A percentile compares a stretch with the other conserved stretches of the same genome.
Conservation (phyloP, 768 basidiomycete genomes). For the Rubroboletus pulcherrimus region DNA sequence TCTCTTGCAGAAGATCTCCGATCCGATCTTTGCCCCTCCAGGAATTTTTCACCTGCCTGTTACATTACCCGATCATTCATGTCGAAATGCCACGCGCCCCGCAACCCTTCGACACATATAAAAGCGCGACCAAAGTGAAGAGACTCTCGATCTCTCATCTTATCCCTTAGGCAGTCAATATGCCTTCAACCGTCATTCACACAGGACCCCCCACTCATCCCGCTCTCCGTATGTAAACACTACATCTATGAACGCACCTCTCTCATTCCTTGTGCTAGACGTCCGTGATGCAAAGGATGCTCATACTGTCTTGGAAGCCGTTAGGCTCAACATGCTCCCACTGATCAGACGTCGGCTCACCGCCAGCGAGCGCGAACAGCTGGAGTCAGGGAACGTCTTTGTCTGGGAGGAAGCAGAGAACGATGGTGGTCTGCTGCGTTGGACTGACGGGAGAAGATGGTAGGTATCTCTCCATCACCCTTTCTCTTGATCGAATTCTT, state of each 20-base stretch:
- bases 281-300: conserved; percentile 79
- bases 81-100: conserved; percentile 15
- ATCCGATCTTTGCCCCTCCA: conserved; percentile 19
- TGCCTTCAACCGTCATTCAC: conserved; percentile 17
- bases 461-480: conserved; percentile 23
- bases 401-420: conserved; percentile 84
- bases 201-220: conserved; percentile 30
- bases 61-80: conserved; percentile 18
- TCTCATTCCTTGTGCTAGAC: conserved; percentile 39
- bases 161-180: conserved; percentile 3
- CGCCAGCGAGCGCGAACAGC: conserved; percentile 63
- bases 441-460: conserved; percentile 84
- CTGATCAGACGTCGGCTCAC: conserved; percentile 69
- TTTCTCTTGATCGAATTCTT: conserved; percentile 1
- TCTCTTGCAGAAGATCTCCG: conserved; percentile 18
- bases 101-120: conserved; percentile 21
- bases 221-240: conserved; percentile 25
- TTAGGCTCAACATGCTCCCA: conserved; percentile 64
- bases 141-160: conserved; percentile 4
- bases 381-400: conserved; percentile 72
- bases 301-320: conserved; percentile 72
- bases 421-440: conserved; percentile 63
- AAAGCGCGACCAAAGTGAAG: conserved; percentile 10
- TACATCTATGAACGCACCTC: not conserved
- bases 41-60: conserved; percentile 9